Base-by-base conservation (phyloP, 768 basidiomycete genomes). In the Russula olivacea region DNA sequence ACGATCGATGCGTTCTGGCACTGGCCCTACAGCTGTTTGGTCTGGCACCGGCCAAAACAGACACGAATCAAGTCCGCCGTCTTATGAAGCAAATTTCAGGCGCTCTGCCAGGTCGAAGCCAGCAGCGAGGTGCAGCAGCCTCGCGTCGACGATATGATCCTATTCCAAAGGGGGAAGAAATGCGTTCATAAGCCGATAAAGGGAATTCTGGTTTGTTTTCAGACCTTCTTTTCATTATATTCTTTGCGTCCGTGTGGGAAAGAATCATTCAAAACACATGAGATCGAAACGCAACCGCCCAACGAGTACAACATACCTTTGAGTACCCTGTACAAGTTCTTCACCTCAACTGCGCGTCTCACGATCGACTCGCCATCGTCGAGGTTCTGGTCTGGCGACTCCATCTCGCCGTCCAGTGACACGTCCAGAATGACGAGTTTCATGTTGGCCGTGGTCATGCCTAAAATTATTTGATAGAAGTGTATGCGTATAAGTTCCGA, bases 371-470 rank as follows among this genome's bases (percentile, higher is more conserved):
- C 94, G 11, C 93, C 94, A n/a, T 79, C 76, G 19, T 96, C 93
- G 1, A 94, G 85, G 60, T 89, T 83, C 59, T 90, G 85, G 12
- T 80, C 75, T 0, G 93, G 93, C 17, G 78, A 79, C 65, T 87
- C 82, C 65, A 96, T 75, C 68, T 81, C 73, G 64, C 83, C 84
- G n/a, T 81, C 77, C 59, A 98, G 77, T 38, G 77, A 72, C 49
- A 93, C 88, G 62, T 81, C 79, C 32, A 95, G 77, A 19, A 87
- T 79, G 52, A 92, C 85, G 23, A 97, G 81, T 69, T 91, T 87
- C 91, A 95, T 95, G 71, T 90, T 96, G 14, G 95, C 90, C 49
- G 86, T 93, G 21, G 91, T 89, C 93, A 98, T 94, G 11, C 95
- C 93, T 91, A 21, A 21, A 60, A 43, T 19, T 36, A 36, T 21